Percentiles rank a stretch among this genome's conserved stretches.
These are phyloP conservation scores for Diplodia scrobiculata DNA, from an alignment of 2,329 filamentous ascomycete species.

Conservation along the genomic window DNA sequence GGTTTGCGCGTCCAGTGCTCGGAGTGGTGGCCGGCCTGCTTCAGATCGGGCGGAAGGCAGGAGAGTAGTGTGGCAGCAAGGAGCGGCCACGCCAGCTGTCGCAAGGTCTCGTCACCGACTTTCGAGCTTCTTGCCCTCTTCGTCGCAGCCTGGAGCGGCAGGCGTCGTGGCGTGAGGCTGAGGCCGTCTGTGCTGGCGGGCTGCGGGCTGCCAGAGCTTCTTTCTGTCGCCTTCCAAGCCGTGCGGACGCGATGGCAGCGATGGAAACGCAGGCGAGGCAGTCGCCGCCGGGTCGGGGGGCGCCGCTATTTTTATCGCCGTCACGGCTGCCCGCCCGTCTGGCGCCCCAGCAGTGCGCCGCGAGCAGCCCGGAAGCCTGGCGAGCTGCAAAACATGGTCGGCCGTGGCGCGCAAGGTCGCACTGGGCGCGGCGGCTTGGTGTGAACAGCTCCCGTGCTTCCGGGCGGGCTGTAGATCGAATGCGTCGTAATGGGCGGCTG, in stretches of 20 bases:
- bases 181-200: slow-evolving; percentile 15
- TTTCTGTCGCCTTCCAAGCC: background rate
- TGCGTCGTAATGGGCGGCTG: background rate
- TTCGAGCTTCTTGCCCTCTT: background rate
- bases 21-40: slow-evolving; percentile 19
- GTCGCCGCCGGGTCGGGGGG: background rate
- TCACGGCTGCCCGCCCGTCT: background rate
- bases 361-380: background rate
- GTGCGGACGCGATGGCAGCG: background rate
- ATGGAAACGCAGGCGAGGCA: background rate
- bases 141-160: slow-evolving; percentile 19
- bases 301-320: slow-evolving; percentile 10
- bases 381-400: background rate
- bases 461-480: slow-evolving; percentile 18
- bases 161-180: slow-evolving; percentile 27
- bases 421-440: slow-evolving; percentile 14
- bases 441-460: slow-evolving; percentile 2
- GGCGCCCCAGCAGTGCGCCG: background rate
- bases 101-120: slow-evolving; percentile 20
- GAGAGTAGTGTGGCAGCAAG: slow-evolving; percentile 13
- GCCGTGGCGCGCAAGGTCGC: background rate
- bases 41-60: slow-evolving; percentile 17
- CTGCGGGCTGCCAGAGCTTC: slow-evolving; percentile 10
- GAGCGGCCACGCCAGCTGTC: slow-evolving; percentile 20
- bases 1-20: background rate